A percentile compares a stretch with the other conserved stretches of the same genome.
Conservation (phyloP, 768 basidiomycete genomes). For the Termitomyces sp. region DNA sequence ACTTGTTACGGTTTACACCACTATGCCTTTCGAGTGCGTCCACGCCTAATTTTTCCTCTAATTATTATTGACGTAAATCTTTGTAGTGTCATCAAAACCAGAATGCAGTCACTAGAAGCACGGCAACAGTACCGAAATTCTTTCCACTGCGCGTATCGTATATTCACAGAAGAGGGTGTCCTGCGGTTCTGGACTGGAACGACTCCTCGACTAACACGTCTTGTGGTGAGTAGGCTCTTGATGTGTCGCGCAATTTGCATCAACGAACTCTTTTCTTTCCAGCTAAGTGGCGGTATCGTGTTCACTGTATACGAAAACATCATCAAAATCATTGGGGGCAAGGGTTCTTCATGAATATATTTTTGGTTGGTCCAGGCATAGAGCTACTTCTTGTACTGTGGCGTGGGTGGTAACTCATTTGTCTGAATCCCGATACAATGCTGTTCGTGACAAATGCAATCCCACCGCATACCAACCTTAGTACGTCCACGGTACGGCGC, state of each 20-base stretch:
- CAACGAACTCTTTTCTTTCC: not conserved
- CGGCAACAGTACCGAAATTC: conserved; percentile 84
- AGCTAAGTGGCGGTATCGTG: conserved; percentile 91
- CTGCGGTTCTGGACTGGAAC: conserved; percentile 96
- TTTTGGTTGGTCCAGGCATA: not conserved
- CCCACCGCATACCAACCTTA: not conserved
- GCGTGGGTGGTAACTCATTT: not conserved
- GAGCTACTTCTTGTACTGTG: not conserved
- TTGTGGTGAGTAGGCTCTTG: conserved; percentile 60
- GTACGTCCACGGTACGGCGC: not conserved
- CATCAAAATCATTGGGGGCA: conserved; percentile 40
- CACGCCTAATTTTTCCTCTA: not conserved
- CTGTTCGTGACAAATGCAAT: not conserved
- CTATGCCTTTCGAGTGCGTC: conserved; percentile 78
- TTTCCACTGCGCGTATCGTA: conserved; percentile 93
- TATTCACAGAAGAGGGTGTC: conserved; percentile 91
- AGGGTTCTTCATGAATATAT: not conserved
- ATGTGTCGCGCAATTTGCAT: not conserved
- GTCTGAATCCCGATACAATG: not conserved
- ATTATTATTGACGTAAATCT: not conserved
- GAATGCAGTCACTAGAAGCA: conserved; percentile 94
- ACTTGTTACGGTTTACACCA: conserved; percentile 89
- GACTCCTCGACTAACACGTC: conserved; percentile 79
- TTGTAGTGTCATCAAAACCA: conserved; percentile 88
- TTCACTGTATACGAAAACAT: conserved; percentile 91